These are phyloP conservation scores for Magnusiomyces magnusii DNA, from an alignment of 1,139 yeast species.

Conservation along the genomic window DNA sequence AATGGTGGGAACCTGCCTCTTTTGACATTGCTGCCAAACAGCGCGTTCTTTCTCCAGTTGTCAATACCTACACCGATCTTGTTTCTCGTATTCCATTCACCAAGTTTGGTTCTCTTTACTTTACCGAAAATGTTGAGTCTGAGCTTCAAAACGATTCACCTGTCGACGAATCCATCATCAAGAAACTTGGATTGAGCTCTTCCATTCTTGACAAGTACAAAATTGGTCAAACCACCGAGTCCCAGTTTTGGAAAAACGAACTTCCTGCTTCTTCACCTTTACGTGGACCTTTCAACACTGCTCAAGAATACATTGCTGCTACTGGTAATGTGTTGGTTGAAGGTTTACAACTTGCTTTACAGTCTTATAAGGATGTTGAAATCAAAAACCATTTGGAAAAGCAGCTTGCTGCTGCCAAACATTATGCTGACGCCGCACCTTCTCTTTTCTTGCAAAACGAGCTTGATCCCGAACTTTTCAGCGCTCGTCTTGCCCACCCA, in stretches of 20 bases:
- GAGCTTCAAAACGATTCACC: conserved; percentile 42
- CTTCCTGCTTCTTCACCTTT: conserved; percentile 21
- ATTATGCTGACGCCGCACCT: conserved; percentile 49
- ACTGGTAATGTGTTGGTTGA: conserved; percentile 64
- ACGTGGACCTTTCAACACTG: conserved; percentile 72
- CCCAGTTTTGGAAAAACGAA: conserved; percentile 59
- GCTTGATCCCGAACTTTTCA: conserved; percentile 40
- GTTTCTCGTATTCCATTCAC: conserved; percentile 45
- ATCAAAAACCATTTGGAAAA: conserved; percentile 43
- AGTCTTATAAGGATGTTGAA: conserved; percentile 42
- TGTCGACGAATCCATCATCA: conserved; percentile 57
- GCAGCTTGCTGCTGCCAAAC: conserved; percentile 44
- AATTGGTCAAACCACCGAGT: conserved; percentile 85
- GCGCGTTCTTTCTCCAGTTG: conserved; percentile 34
- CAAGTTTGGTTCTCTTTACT: conserved; percentile 76
- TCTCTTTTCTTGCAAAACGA: conserved; percentile 34
- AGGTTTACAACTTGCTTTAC: conserved; percentile 48
- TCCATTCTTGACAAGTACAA: conserved; percentile 55
- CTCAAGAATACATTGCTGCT: conserved; percentile 50
- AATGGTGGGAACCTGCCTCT: conserved; percentile 78
- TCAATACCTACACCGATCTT: conserved; percentile 28
- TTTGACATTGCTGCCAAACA: conserved; percentile 41
- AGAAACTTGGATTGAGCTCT: conserved; percentile 34
- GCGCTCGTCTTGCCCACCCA: conserved; percentile 69
- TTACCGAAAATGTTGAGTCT: conserved; percentile 50